Conservation (phyloP, 192 early-diverging fungal genomes). For the Coemansia sp. region DNA sequence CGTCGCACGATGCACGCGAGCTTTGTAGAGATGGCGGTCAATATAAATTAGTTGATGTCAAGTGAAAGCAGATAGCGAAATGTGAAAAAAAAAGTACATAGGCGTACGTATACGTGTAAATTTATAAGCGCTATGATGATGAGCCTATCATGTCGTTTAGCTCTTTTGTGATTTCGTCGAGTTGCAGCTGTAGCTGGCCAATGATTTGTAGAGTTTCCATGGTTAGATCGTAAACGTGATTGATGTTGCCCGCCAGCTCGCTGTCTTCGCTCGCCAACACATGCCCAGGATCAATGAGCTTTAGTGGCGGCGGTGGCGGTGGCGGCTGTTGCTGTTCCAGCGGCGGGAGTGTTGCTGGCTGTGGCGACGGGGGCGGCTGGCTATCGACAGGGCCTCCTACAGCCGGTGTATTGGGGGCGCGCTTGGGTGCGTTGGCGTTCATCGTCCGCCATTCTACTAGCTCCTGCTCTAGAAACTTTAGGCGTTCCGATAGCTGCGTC, state of each 20-base stretch:
- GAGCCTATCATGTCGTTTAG: constrained; percentile 29
- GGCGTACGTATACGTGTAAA: background rate
- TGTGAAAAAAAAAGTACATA: background rate
- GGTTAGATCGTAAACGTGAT: constrained; percentile 29
- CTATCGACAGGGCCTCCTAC: background rate
- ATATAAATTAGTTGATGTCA: background rate
- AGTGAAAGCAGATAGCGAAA: background rate
- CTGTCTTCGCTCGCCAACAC: constrained; percentile 7
- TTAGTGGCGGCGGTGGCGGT: background rate
- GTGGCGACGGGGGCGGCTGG: background rate
- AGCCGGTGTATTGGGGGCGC: background rate
- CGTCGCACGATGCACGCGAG: background rate
- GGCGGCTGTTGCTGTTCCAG: too few relatives aligned
- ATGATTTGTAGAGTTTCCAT: constrained; percentile 32
- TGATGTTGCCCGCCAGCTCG: constrained; percentile 31
- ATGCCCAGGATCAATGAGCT: constrained; percentile 24
- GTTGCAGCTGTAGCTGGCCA: constrained; percentile 35
- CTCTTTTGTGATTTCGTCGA: constrained; percentile 38
- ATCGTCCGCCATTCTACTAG: constrained; percentile 41
- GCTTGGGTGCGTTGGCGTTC: constrained; percentile 9
- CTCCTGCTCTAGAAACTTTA: constrained; percentile 22
- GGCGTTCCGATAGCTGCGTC: constrained; percentile 17
- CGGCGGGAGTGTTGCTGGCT: background rate
- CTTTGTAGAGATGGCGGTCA: background rate
- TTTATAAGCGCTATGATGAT: background rate